Evolutionary conservation across 208 protist species (phyloP).

Genomic region (Wallacemonas sp.): DNA sequence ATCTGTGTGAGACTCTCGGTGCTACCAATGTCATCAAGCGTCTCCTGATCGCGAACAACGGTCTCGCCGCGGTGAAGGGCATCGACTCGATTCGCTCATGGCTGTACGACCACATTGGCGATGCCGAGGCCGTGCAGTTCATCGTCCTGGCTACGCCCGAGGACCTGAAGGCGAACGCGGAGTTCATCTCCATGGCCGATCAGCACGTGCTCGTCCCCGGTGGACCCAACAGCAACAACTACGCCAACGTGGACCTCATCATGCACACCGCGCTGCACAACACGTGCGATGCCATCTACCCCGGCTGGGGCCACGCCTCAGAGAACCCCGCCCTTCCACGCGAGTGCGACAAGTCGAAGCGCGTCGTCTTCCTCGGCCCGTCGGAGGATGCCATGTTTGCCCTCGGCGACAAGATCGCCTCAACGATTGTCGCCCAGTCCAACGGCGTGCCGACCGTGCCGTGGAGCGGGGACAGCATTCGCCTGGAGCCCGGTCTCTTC

Average conservation of each 20-base stretch:
- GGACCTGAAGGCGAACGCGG: slow-evolving; percentile 97
- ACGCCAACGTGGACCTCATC: slow-evolving; percentile 98
- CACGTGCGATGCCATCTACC: slow-evolving; percentile 96
- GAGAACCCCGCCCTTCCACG: slow-evolving; percentile 97
- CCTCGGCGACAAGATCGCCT: slow-evolving; percentile 98
- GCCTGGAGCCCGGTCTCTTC: slow-evolving; percentile 43
- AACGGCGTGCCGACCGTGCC: slow-evolving; percentile 94
- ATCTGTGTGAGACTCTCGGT: slow-evolving; percentile 51
- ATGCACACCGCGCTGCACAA: slow-evolving; percentile 94
- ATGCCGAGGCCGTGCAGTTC: slow-evolving; percentile 94
- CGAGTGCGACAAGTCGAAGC: slow-evolving; percentile 58
- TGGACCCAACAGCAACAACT: slow-evolving; percentile 98
- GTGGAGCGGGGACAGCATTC: slow-evolving; percentile 86
- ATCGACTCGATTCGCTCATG: slow-evolving; percentile 97
- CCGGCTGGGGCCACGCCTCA: slow-evolving; percentile 98
- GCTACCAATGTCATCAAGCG: slow-evolving; percentile 71
- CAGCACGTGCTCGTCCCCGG: slow-evolving; percentile 94
- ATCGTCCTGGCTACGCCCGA: slow-evolving; percentile 98
- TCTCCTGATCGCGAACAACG: slow-evolving; percentile 98
- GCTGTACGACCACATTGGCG: slow-evolving; percentile 95
- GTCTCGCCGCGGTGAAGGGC: slow-evolving; percentile 97
- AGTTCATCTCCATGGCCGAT: slow-evolving; percentile 98
- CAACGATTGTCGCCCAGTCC: slow-evolving; percentile 97
- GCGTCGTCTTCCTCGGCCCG: slow-evolving; percentile 78
- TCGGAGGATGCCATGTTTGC: slow-evolving; percentile 88